Conservation (phyloP, 768 basidiomycete species). For the Serpula lacrymans region DNA sequence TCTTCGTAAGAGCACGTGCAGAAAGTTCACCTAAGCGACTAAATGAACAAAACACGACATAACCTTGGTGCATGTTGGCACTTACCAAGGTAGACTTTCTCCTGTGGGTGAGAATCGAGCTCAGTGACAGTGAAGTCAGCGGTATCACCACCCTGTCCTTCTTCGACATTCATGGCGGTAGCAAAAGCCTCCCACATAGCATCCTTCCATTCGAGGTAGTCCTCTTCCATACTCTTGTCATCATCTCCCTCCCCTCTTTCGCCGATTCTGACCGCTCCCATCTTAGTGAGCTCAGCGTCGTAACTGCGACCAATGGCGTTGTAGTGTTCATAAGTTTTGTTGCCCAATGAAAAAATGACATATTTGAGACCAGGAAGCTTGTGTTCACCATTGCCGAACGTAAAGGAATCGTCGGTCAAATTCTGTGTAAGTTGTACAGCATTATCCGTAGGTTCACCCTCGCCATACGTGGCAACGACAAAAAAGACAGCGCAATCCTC, state of each 20-base stretch:
- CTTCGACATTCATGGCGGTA: slow-evolving; percentile 82
- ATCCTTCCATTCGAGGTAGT: slow-evolving; percentile 99
- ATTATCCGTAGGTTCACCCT: slow-evolving; percentile 98
- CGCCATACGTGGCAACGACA: slow-evolving; percentile 97
- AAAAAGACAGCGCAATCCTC: slow-evolving; percentile 89
- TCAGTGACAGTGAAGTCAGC: slow-evolving; percentile 93
- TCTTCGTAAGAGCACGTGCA: slow-evolving; percentile 86
- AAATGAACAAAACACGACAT: background rate
- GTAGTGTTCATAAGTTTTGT: slow-evolving; percentile 95
- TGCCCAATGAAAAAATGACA: slow-evolving; percentile 91
- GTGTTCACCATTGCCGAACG: slow-evolving; percentile 78
- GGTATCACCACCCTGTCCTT: slow-evolving; percentile 92
- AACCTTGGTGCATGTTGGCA: background rate
- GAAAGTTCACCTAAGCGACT: slow-evolving; percentile 78
- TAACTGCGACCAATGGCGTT: slow-evolving; percentile 83
- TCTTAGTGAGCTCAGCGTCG: slow-evolving; percentile 67
- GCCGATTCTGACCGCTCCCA: slow-evolving; percentile 85
- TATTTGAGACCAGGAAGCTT: slow-evolving; percentile 85
- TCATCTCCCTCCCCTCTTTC: slow-evolving; percentile 96
- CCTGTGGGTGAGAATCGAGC: slow-evolving; percentile 64
- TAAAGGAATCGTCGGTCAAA: slow-evolving; percentile 80
- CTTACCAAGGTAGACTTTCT: slow-evolving; percentile 92
- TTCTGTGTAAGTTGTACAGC: slow-evolving; percentile 94
- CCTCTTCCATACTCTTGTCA: slow-evolving; percentile 99
- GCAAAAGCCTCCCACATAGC: slow-evolving; percentile 93